Base-by-base conservation (phyloP, 345 rosid genomes). In the Eucalyptus marginata region DNA sequence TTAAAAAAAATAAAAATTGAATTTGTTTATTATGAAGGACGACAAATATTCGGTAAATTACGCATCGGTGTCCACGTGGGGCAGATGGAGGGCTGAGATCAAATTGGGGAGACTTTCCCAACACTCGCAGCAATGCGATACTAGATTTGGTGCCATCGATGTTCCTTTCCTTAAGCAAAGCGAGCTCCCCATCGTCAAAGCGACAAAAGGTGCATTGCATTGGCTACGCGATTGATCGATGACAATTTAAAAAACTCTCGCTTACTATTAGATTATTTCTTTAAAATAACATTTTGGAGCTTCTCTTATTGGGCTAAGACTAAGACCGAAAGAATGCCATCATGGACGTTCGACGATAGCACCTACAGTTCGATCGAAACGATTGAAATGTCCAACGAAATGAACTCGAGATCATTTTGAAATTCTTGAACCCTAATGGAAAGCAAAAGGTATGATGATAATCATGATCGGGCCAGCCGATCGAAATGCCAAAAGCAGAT, bases 71-170 rank as follows among this genome's bases (percentile, higher is more conserved):
- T 76, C 47, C 83, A 20, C 83, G 46, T 36, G 83, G 83, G 40
- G 47, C 8, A 76, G 83, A 76, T 76, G 83, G 83, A 76, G 83
- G 83, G 83, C 83, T 20, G 83, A 40, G 83, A 76, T 76, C 47
- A 6, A 40, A 33, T 36, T 10, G 81, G 81, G 25, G 44, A 68
- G 47, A 12, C 83, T 36, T 40, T 71, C 46, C 25, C 46, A 18
- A 33, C 81, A 3, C 81, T 68, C 44, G 6, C 44, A 2, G 24
- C 83, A 16, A 71, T 5, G 83, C 83, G 83, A 18, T 4, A 3
- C 15, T 29, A 36, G 83, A 18, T 40, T 76, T 76, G 83, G 29
- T 40, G 47, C 7, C 47, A 20, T 40, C 47, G 83, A 40, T 76
- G 27, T 36, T 76, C 83, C 83, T 76, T 36, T 76, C 83, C 83